A percentile compares a stretch with the other conserved stretches of the same genome.
phyloP scores from a whole-genome alignment of 176 grass and related monocot species.

The Saccharum spontaneum region DNA sequence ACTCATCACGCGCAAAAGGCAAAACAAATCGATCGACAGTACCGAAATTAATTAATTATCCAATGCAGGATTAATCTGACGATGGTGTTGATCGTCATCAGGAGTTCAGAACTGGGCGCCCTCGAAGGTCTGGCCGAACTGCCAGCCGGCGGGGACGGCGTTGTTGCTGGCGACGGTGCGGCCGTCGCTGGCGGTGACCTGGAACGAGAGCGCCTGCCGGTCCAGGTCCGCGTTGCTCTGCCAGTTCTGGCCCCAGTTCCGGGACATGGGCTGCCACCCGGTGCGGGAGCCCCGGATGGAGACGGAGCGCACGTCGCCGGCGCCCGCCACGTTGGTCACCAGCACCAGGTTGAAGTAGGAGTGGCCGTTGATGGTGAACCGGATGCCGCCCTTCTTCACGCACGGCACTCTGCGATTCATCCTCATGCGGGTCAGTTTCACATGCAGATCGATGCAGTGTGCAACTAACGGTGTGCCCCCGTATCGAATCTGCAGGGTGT shows the following conservation, averaged over 20 bases:
- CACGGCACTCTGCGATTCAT: conserved; percentile 38
- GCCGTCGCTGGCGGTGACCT: conserved; percentile 52
- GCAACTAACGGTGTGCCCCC: conserved; percentile 3
- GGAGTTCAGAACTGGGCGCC: conserved; percentile 41
- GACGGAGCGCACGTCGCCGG: conserved; percentile 44
- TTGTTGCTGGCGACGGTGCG: conserved; percentile 54
- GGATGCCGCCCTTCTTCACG: conserved; percentile 64
- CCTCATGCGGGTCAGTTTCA: too few species aligned
- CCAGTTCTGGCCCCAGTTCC: conserved; percentile 74
- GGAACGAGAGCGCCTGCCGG: conserved; percentile 59
- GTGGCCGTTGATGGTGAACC: conserved; percentile 62
- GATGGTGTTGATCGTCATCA: too few species aligned
- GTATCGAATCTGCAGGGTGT: conserved; percentile 35
- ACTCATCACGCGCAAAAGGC: background rate
- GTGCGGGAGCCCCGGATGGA: conserved; percentile 48
- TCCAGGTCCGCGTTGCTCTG: conserved; percentile 57
- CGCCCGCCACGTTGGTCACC: conserved; percentile 56
- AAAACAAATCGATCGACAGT: background rate
- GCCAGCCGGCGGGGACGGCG: conserved; percentile 42
- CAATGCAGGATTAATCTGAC: too few species aligned
- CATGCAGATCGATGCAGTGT: too few species aligned
- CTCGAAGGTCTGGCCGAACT: conserved; percentile 57
- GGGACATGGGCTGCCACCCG: conserved; percentile 60
- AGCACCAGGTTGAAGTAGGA: conserved; percentile 74
- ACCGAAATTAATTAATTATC: background rate